These are phyloP conservation scores for Geotrichum candidum DNA, from an alignment of 1,139 yeast species.

Conservation along the genomic window DNA sequence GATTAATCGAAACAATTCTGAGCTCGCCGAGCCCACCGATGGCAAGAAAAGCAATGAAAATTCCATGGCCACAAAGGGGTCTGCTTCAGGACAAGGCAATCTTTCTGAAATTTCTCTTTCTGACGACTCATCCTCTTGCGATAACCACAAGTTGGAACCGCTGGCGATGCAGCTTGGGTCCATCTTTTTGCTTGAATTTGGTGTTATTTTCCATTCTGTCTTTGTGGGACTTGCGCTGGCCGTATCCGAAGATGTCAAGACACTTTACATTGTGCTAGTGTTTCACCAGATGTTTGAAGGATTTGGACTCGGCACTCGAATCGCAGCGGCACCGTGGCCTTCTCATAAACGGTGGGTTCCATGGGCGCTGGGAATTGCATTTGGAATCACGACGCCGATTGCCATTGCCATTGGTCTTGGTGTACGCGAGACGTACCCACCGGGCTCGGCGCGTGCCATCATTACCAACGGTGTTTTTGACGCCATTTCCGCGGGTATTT, in stretches of 20 bases:
- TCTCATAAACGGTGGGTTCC: conserved; percentile 45
- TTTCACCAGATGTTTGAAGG: conserved; percentile 96
- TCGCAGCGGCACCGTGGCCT: conserved; percentile 71
- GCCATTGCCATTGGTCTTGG: conserved; percentile 85
- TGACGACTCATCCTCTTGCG: not conserved
- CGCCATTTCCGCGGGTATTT: conserved; percentile 77
- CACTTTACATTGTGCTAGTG: conserved; percentile 71
- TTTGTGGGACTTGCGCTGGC: conserved; percentile 73
- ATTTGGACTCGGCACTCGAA: conserved; percentile 80
- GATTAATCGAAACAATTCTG: conserved; percentile 2
- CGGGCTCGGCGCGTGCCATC: conserved; percentile 53
- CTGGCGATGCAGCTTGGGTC: conserved; percentile 40
- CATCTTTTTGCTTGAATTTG: conserved; percentile 67
- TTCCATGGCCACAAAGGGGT: not conserved
- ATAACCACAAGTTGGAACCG: not conserved
- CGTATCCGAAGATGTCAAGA: conserved; percentile 62
- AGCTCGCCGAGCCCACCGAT: not conserved
- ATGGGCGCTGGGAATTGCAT: conserved; percentile 53
- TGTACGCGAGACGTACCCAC: conserved; percentile 59
- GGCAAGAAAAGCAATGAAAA: not conserved
- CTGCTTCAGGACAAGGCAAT: not conserved
- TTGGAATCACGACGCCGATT: conserved; percentile 73
- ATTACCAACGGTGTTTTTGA: conserved; percentile 77
- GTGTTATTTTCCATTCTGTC: conserved; percentile 75
- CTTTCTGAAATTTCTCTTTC: not conserved